Evolutionary conservation across 1,139 yeast species (phyloP).

Genomic region (Ogataea hybrid): DNA sequence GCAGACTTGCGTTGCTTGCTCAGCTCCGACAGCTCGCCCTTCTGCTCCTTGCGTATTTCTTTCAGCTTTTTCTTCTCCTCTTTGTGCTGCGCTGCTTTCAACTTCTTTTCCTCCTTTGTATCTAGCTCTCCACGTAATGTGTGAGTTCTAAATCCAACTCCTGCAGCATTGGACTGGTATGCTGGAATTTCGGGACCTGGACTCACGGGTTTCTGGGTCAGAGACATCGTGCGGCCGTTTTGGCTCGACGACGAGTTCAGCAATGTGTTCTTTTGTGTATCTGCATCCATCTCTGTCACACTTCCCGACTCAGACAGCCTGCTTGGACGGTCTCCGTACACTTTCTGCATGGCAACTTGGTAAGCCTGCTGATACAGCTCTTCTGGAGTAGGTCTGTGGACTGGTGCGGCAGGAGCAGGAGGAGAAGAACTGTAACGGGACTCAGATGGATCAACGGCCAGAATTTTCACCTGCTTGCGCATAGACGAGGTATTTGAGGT

Average conservation of each 20-base stretch:
- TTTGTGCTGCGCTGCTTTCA: constrained; percentile 12
- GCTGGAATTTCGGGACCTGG: neutral
- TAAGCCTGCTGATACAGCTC: constrained; percentile 32
- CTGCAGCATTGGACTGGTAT: constrained; percentile 22
- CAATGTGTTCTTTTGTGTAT: constrained; percentile 26
- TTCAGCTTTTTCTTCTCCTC: constrained; percentile 19
- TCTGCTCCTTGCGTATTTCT: constrained; percentile 18
- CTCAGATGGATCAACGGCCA: constrained; percentile 14
- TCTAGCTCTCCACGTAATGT: constrained; percentile 20
- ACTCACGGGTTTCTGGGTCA: constrained; percentile 11
- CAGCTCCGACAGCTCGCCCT: constrained; percentile 19
- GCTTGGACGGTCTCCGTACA: constrained; percentile 26
- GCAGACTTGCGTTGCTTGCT: constrained; percentile 22
- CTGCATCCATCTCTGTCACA: constrained; percentile 19
- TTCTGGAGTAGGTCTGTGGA: constrained; percentile 24
- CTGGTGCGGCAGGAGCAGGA: neutral
- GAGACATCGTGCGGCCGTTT: constrained; percentile 19
- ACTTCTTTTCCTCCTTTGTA: constrained; percentile 17
- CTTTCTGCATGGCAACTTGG: constrained; percentile 31
- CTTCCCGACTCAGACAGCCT: constrained; percentile 4
- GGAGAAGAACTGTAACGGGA: neutral
- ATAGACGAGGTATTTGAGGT: constrained; percentile 20
- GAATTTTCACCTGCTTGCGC: constrained; percentile 24
- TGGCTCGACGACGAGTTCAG: constrained; percentile 17
- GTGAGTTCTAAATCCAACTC: constrained; percentile 23